Evolutionary conservation across 2,329 filamentous ascomycete genomes (phyloP).

Genomic region (Fusarium floridanum): DNA sequence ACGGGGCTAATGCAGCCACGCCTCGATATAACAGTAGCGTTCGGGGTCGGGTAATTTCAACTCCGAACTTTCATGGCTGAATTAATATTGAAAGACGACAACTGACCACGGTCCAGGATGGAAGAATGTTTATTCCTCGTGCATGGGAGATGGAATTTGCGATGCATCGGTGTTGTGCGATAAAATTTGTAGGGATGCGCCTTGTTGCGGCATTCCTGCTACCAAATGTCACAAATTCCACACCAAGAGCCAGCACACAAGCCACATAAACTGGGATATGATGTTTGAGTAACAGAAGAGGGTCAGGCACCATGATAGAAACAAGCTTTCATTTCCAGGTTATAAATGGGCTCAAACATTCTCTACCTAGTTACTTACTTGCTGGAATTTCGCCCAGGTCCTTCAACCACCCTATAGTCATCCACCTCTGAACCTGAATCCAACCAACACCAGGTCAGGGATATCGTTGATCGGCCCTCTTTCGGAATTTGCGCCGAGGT

Average conservation of each 20-base stretch:
- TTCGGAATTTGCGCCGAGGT: not conserved
- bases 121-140: not conserved
- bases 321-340: not conserved
- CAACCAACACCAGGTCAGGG: not conserved
- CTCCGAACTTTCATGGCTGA: not conserved
- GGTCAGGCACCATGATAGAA: too few species aligned
- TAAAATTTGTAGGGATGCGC: not conserved
- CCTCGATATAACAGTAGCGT: not conserved
- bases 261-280: not conserved
- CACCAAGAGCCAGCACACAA: too few species aligned
- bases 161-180: not conserved
- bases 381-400: not conserved
- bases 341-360: not conserved
- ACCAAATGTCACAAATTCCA: not conserved
- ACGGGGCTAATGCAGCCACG: conserved; percentile 12
- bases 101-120: not conserved
- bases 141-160: fast-evolving
- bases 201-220: not conserved
- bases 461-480: not conserved
- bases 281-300: not conserved
- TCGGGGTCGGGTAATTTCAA: not conserved
- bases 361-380: too few species aligned
- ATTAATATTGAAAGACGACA: not conserved
- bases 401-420: not conserved
- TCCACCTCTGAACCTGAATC: not conserved